Percentiles rank a stretch among this genome's conserved stretches.
Conservation (phyloP, 2,329 filamentous ascomycete genomes). For the Aspergillus flavus region DNA sequence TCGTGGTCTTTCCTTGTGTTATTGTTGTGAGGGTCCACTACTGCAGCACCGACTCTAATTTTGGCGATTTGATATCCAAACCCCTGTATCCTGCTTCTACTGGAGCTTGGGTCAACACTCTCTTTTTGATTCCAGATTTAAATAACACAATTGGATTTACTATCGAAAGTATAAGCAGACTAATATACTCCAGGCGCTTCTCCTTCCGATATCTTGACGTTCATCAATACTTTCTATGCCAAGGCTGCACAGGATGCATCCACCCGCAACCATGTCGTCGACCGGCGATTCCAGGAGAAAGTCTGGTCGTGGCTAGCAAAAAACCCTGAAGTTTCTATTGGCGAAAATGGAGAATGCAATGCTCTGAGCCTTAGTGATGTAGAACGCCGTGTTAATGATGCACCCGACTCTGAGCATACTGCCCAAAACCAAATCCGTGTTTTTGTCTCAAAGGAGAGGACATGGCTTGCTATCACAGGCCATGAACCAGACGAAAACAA, state of each 20-base stretch:
- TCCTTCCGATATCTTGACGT: conserved; percentile 37
- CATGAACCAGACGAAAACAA: conserved; percentile 60
- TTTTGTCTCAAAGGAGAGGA: conserved; percentile 57
- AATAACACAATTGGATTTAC: background rate
- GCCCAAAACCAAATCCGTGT: conserved; percentile 36
- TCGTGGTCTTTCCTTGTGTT: conserved; percentile 26
- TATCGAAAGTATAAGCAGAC: conserved; percentile 7
- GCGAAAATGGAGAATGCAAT: conserved; percentile 44
- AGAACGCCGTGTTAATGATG: conserved; percentile 27
- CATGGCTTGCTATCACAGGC: conserved; percentile 63
- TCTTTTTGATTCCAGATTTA: background rate
- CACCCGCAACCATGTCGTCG: conserved; percentile 38
- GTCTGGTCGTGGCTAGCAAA: conserved; percentile 61
- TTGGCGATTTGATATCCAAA: conserved; percentile 4
- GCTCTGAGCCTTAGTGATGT: conserved; percentile 44
- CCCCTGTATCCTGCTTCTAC: conserved; percentile 6
- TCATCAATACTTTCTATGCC: conserved; percentile 41
- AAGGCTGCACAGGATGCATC: conserved; percentile 23
- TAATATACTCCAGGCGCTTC: conserved; percentile 38
- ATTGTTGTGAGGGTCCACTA: conserved; percentile 10
- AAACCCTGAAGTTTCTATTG: conserved; percentile 59
- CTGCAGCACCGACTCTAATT: background rate
- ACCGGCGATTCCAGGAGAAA: conserved; percentile 55
- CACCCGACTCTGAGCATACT: background rate
- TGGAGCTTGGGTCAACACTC: background rate